Evolutionary conservation across 345 rosid genomes (phyloP).

Genomic region (Noccaea caerulescens): DNA sequence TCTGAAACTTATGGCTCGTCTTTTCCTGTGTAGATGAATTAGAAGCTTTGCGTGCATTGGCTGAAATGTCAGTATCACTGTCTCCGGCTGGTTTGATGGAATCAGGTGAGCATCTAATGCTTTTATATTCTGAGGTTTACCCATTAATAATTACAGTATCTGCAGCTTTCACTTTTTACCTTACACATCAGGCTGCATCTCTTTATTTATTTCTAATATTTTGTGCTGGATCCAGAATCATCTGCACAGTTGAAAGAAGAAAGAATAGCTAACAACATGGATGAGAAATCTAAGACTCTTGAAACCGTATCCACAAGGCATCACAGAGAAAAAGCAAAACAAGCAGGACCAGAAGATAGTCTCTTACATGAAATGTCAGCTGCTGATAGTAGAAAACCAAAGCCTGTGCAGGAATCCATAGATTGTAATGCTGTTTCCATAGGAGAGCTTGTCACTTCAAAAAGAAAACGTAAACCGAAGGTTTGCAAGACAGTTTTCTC

Average conservation of each 20-base stretch:
- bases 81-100: conserved; percentile 54
- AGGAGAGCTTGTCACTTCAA: conserved; percentile 33
- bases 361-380: conserved; percentile 22
- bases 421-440: conserved; percentile 26
- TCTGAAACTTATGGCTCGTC: conserved; percentile 18
- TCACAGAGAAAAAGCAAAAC: conserved; percentile 49
- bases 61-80: conserved; percentile 59
- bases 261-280: conserved; percentile 45
- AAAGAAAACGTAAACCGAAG: conserved; percentile 43
- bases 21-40: conserved; percentile 60
- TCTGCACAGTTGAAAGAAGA: conserved; percentile 65
- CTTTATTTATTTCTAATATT: conserved; percentile 21
- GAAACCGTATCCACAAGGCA: conserved; percentile 55
- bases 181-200: conserved; percentile 6
- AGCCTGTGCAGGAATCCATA: conserved; percentile 32
- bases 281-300: conserved; percentile 52
- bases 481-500: conserved; percentile 28
- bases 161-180: conserved; percentile 21
- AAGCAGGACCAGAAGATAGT: conserved; percentile 40
- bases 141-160: background rate
- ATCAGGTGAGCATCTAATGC: conserved; percentile 56
- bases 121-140: background rate
- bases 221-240: conserved; percentile 59
- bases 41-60: conserved; percentile 71
- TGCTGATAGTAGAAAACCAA: conserved; percentile 47